Base-by-base conservation (phyloP, 257 asterid species). In the Primulina huaijiensis region DNA sequence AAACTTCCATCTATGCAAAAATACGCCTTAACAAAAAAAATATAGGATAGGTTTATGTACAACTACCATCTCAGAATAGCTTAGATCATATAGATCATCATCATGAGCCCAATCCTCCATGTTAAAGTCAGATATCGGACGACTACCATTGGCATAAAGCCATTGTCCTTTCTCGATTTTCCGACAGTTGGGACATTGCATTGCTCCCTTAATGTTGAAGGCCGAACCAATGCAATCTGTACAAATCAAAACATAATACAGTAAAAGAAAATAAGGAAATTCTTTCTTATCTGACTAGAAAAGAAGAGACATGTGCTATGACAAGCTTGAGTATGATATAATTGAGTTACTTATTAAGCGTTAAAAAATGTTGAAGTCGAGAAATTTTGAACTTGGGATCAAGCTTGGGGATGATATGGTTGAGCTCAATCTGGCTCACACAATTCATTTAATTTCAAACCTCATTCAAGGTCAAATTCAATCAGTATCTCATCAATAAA, bases 161-260 rank as follows among this genome's bases (percentile, higher is more conserved):
- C 99, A 94, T 74, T 86, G 99, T 25, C 99, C 97, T 85, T 88
- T 91, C 88, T 94, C 99, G 78, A 85, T 82, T 81, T 94, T 86
- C 33, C 99, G 94, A 84, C 99, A 94, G 85, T 94, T 94, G 65
- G 97, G 99, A 78, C 99, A 94, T 85, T 91, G 97, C 99, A 94
- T 94, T 69, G 92, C 89, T 73, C 97, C 99, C 83, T 94, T 91
- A n/a, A 77, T 64, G 76, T 94, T 94, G 78, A 94, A 94, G 77
- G 97, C 99, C 14, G 99, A 94, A 72, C 99, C 99, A 67, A 94
- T 94, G 89, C 99, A 94, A 86, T 91, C 99, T 94, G 97, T 62
- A 82, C 4, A 14, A 25, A 66, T 53, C 69, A 61, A 52, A n/a
- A 20, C 72, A 67, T 7, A 20, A 46, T 58, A 21, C 75, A 70